Conservation (phyloP, 768 basidiomycete genomes). For the Flagelloscypha sp. region DNA sequence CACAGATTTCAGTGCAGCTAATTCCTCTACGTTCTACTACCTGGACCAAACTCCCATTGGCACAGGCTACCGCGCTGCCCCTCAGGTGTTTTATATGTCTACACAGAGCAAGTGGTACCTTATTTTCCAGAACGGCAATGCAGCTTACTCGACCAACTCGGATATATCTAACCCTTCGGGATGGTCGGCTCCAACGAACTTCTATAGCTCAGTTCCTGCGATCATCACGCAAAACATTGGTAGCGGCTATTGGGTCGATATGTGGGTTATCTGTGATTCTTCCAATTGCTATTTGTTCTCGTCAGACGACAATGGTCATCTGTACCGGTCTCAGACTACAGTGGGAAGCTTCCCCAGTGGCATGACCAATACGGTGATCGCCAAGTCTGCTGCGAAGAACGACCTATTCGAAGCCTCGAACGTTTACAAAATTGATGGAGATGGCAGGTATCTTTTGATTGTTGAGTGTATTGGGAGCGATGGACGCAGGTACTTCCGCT, state of each 20-base stretch:
- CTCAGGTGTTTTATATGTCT: constrained; percentile 5
- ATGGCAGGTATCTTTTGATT: constrained; percentile 10
- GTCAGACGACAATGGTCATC: constrained; percentile 5
- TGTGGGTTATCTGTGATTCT: constrained; percentile 6
- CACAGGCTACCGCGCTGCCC: constrained; percentile 4
- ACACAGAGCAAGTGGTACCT: constrained; percentile 6
- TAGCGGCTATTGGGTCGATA: constrained; percentile 4
- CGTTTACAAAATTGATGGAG: constrained; percentile 8
- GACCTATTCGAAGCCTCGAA: constrained; percentile 12
- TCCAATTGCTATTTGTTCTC: constrained; percentile 3
- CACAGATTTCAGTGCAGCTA: constrained; percentile 5
- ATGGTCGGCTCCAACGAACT: constrained; percentile 1
- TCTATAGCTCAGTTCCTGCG: background rate
- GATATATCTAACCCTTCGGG: constrained; percentile 4
- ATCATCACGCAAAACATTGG: constrained; percentile 3
- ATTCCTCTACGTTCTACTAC: constrained; percentile 5
- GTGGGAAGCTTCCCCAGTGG: constrained; percentile 5
- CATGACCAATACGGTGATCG: constrained; percentile 3
- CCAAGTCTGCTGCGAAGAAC: constrained; percentile 4
- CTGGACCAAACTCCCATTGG: constrained; percentile 4
- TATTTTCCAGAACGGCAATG: constrained; percentile 3
- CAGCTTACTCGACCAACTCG: constrained; percentile 4
- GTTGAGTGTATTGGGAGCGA: constrained; percentile 11
- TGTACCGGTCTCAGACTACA: constrained; percentile 5
- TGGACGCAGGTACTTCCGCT: constrained; percentile 12